Evolutionary conservation across 2,329 filamentous ascomycete genomes (phyloP), one percentile per base, ranked within the genome.

Genomic region (Raffaelea ambrosiae): DNA sequence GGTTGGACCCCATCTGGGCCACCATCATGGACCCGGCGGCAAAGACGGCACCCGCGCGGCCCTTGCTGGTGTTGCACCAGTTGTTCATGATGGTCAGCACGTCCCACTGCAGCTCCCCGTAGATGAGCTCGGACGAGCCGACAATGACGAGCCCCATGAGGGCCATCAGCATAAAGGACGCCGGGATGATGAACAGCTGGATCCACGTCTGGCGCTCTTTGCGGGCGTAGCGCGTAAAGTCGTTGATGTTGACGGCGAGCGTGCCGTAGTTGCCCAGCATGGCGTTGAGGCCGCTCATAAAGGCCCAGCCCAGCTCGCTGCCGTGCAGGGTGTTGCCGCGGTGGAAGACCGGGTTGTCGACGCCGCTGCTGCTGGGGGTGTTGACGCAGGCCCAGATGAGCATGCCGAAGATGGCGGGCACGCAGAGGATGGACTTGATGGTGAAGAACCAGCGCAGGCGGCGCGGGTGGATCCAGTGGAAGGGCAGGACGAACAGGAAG

Each of bases 181-280:
- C 56, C 1, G 67, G 66, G 31, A 69, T 64, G 16, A 62, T 60
- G 51, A 69, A 49, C 26, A 69, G 51, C 51, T 71, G 68, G 4
- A 62, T 62, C 61, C 63, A 69, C 53, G 67, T 61, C 7, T 67
- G 63, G 11, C 61, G 66, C 9, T 53, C 57, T 46, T 58, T 61
- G 5, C 60, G 66, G 48, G 57, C 61, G 40, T 62, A 72, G 42
- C 69, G 59, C 16, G 66, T 65, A 51, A 70, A 65, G 26, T 66
- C 57, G 2, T 42, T 46, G 26, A 74, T 73, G 57, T 76, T 76
- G 48, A 74, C 68, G 2, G 71, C 69, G 48, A 74, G 63, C 20
- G 69, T 72, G 13, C 63, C 66, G 59, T 72, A 74, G 39, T 41
- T 43, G 14, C 65, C 64, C 54, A 68, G 58, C 46, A 66, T 60